Percentiles rank a stretch among this genome's conserved stretches.
phyloP scores from a whole-genome alignment of 768 basidiomycete genomes.

The Tephrocybe sp. region DNA sequence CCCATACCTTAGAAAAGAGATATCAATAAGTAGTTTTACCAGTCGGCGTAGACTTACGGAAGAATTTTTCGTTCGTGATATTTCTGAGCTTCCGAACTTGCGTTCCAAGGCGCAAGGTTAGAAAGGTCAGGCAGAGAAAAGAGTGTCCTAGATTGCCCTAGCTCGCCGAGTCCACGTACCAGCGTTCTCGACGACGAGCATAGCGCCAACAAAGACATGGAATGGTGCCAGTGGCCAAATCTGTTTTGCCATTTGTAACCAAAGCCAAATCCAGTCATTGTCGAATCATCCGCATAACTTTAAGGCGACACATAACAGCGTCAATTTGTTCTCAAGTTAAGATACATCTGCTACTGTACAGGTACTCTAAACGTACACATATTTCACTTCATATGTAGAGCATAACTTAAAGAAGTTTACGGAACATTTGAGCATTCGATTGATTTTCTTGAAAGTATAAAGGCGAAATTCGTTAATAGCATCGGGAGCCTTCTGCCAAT shows the following conservation, averaged over 20 bases:
- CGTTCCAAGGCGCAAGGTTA: constrained; percentile 36
- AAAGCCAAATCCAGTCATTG: neutral
- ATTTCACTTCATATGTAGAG: too few relatives aligned
- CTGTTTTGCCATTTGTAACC: neutral
- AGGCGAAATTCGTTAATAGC: constrained; percentile 10
- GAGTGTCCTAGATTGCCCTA: constrained; percentile 26
- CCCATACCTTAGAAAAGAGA: constrained; percentile 54
- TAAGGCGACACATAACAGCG: too few relatives aligned
- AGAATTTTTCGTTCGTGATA: constrained; percentile 86
- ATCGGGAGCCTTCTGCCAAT: constrained; percentile 1
- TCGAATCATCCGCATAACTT: too few relatives aligned
- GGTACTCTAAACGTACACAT: too few relatives aligned
- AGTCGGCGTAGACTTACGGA: constrained; percentile 58
- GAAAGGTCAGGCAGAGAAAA: constrained; percentile 54
- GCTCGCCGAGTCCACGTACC: neutral
- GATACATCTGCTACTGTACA: neutral
- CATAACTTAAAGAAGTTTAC: constrained; percentile 3
- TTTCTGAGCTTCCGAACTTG: constrained; percentile 45
- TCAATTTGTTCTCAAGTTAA: too few relatives aligned
- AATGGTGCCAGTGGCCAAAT: neutral
- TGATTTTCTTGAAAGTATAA: constrained; percentile 8
- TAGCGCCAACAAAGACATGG: constrained; percentile 12
- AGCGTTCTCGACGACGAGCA: constrained; percentile 9
- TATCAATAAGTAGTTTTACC: constrained; percentile 1
- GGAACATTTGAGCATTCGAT: constrained; percentile 4